These are phyloP conservation scores for Uncinocarpus reesii DNA, from an alignment of 2,329 filamentous ascomycete genomes.

Conservation along the genomic window DNA sequence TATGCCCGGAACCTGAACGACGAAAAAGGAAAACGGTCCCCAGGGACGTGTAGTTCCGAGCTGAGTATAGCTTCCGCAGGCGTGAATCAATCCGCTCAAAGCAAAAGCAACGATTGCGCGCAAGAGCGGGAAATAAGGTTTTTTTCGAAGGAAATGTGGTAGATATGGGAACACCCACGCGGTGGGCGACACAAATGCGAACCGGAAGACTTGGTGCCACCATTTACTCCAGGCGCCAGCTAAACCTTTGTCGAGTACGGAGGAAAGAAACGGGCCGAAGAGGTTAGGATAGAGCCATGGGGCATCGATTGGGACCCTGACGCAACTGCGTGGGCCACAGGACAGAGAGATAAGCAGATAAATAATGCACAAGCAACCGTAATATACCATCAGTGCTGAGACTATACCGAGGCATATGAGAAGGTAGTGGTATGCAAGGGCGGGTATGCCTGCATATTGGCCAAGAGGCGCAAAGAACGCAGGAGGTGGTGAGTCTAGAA, in stretches of 20 bases:
- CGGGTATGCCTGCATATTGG: slow-evolving; percentile 35
- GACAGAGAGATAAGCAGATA: slow-evolving; percentile 45
- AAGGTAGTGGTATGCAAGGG: slow-evolving; percentile 48
- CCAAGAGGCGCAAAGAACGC: slow-evolving; percentile 35
- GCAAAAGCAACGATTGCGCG: slow-evolving; percentile 26
- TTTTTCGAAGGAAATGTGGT: slow-evolving; percentile 18
- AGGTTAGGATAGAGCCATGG: slow-evolving; percentile 52
- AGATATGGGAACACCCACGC: slow-evolving; percentile 31
- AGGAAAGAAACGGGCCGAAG: slow-evolving; percentile 42
- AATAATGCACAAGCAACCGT: slow-evolving; percentile 51
- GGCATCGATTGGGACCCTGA: slow-evolving; percentile 51
- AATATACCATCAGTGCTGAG: slow-evolving; percentile 50
- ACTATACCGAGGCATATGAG: slow-evolving; percentile 50
- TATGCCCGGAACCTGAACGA: slow-evolving; percentile 57
- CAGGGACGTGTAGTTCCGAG: slow-evolving; percentile 51
- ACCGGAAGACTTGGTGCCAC: slow-evolving; percentile 88
- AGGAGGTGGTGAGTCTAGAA: slow-evolving; percentile 41
- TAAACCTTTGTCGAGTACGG: slow-evolving; percentile 53
- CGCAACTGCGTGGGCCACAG: slow-evolving; percentile 44
- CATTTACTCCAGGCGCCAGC: slow-evolving; percentile 72
- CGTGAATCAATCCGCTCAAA: slow-evolving; percentile 49
- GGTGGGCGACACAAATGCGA: slow-evolving; percentile 38
- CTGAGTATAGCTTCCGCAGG: slow-evolving; percentile 56
- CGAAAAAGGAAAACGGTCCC: slow-evolving; percentile 57
- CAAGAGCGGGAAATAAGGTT: slow-evolving; percentile 5